Conservation (phyloP, 495 filamentous ascomycete genomes). For the Penicillium soppii region DNA sequence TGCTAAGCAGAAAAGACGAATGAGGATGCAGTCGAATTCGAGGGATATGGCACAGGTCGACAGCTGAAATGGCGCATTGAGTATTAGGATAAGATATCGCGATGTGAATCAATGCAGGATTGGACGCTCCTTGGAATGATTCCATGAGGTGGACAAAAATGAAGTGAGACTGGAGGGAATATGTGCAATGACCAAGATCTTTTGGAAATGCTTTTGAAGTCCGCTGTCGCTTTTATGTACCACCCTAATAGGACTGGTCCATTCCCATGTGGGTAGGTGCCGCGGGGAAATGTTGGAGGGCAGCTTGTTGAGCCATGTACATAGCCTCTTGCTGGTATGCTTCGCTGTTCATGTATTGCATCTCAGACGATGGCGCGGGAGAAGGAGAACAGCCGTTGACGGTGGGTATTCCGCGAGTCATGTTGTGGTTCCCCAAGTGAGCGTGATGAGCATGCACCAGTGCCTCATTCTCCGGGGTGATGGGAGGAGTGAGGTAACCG, state of each 20-base stretch:
- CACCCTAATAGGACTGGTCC: constrained; percentile 33
- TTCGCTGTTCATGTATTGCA: constrained; percentile 40
- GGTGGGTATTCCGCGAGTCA: constrained; percentile 24
- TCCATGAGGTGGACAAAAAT: constrained; percentile 15
- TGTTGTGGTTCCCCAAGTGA: constrained; percentile 25
- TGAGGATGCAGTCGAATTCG: constrained; percentile 9
- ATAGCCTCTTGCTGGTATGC: constrained; percentile 39
- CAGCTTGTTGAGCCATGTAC: constrained; percentile 27
- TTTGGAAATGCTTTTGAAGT: constrained; percentile 21
- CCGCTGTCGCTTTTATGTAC: constrained; percentile 19
- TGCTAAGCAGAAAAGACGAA: constrained; percentile 26
- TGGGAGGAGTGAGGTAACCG: constrained; percentile 91
- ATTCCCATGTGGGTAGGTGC: constrained; percentile 39
- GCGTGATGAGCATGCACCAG: constrained; percentile 41
- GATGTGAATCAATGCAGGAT: constrained; percentile 15
- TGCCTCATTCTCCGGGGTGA: constrained; percentile 82
- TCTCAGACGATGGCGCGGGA: constrained; percentile 37
- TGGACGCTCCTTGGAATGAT: constrained; percentile 15
- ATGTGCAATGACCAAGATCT: constrained; percentile 27
- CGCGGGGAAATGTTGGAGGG: constrained; percentile 29
- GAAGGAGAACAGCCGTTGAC: constrained; percentile 38
- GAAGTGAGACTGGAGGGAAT: constrained; percentile 17
- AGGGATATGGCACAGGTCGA: constrained; percentile 12
- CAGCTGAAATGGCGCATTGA: constrained; percentile 8
- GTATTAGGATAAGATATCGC: constrained; percentile 13